A percentile compares a stretch with the other conserved stretches of the same genome.
Evolutionary conservation across 805 yeast genomes (phyloP).

Genomic region (Babjeviella inositovora): DNA sequence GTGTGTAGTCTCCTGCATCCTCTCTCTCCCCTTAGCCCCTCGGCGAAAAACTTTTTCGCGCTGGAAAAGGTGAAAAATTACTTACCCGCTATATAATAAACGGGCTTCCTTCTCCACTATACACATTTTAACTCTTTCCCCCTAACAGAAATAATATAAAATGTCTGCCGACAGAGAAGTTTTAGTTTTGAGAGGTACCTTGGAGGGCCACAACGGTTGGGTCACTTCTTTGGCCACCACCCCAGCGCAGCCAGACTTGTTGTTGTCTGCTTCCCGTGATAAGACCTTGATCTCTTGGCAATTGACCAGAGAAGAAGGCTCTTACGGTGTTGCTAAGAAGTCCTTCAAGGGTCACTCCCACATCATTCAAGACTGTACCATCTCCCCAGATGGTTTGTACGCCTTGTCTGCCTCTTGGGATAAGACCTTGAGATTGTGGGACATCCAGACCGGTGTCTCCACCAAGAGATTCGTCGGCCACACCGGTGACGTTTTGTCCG

Average conservation of each 20-base stretch:
- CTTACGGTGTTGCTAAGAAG: conserved; percentile 96
- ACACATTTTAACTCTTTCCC: too few relatives aligned
- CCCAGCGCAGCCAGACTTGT: conserved; percentile 93
- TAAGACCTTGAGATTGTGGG: conserved; percentile 98
- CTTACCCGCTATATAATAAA: too few relatives aligned
- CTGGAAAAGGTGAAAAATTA: too few relatives aligned
- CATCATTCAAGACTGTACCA: conserved; percentile 95
- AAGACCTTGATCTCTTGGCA: conserved; percentile 98
- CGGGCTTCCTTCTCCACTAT: too few relatives aligned
- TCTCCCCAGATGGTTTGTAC: conserved; percentile 94
- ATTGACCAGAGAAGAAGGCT: conserved; percentile 87
- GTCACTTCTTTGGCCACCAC: conserved; percentile 98
- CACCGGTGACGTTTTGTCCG: conserved; percentile 94
- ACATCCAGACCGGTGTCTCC: conserved; percentile 84
- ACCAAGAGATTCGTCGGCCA: conserved; percentile 95
- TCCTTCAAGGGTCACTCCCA: conserved; percentile 98
- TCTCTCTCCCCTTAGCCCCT: not conserved
- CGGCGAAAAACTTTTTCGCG: not conserved
- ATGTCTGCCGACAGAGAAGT: conserved; percentile 90
- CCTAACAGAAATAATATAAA: conserved; percentile 7
- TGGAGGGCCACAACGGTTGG: conserved; percentile 96
- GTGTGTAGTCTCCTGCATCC: not conserved
- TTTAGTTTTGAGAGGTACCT: conserved; percentile 98
- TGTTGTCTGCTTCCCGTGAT: conserved; percentile 97
- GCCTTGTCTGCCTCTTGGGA: conserved; percentile 99